Base-by-base conservation (phyloP, 2,329 filamentous ascomycete genomes). In the Botrytis galanthina region DNA sequence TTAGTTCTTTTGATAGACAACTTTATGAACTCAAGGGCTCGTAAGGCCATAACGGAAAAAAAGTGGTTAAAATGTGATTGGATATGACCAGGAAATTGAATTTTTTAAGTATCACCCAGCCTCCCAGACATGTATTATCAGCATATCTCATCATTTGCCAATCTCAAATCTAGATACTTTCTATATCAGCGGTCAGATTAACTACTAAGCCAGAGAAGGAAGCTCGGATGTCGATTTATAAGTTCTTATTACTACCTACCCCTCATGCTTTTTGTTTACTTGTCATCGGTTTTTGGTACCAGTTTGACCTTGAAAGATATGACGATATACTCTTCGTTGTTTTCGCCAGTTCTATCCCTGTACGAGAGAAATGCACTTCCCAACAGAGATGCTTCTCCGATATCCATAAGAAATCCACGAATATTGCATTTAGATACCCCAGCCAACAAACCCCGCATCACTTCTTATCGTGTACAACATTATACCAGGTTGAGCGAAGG, bases 1-100 rank as follows among this genome's bases (percentile, higher is more conserved):
- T 77, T 73, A 76, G 75, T 77, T 75, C 74, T 76, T 76, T 75
- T 73, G 74, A 75, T 63, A 70, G 71, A 70, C 29, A 70, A 42
- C 64, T 57, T 70, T 70, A 57, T 37, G 54, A 69, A 70, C 57
- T 16, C 16, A 4, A 51, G 22, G 70, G 46, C 48, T 59, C 32
- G 29, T n/a, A 35, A 54, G 37, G 29, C 39, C 48, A 54, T 57
- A 16, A 1, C 29, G 1, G 7, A 26, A 16, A 57, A 26, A 42
- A 44, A 42, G 37, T 57, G 48, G n/a, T 18, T 42, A 32, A 12
- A 69, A 16, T 69, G 66, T 69, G 66, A 69, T 57, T 42, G 66
- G 48, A 32, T 37, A 32, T 57, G n/a, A 69, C 18, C n/a, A 5
- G 37, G 12, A 57, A 32, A 26, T 35, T 18, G 8, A 22, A n/a